These are phyloP conservation scores for Populus hybrid DNA, from an alignment of 441 rosid species.

Conservation along the genomic window DNA sequence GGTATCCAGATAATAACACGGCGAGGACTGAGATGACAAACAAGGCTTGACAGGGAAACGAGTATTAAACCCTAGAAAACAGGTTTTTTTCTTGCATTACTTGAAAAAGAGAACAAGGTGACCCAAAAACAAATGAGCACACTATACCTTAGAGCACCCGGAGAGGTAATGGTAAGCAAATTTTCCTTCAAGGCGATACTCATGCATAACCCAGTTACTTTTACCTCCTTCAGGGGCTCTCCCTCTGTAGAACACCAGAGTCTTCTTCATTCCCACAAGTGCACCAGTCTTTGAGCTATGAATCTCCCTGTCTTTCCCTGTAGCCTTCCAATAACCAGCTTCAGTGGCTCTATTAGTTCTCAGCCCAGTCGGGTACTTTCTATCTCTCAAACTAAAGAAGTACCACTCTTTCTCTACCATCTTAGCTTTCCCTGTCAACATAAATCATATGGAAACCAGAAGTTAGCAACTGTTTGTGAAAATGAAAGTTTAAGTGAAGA, in stretches of 20 bases:
- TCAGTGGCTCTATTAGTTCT: slow-evolving; percentile 90
- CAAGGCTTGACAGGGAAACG: neutral
- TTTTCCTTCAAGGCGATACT: slow-evolving; percentile 90
- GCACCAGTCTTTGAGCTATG: slow-evolving; percentile 74
- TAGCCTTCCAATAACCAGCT: slow-evolving; percentile 96
- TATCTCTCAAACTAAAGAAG: slow-evolving; percentile 73
- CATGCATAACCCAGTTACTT: slow-evolving; percentile 95
- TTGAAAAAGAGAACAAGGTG: neutral
- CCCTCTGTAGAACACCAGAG: slow-evolving; percentile 80
- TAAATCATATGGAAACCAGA: neutral
- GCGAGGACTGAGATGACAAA: neutral
- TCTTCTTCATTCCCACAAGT: slow-evolving; percentile 90
- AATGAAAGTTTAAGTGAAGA: neutral
- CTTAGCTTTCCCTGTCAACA: slow-evolving; percentile 65
- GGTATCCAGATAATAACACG: too few relatives aligned
- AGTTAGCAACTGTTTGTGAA: neutral
- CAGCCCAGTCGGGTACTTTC: slow-evolving; percentile 88
- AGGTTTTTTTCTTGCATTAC: neutral
- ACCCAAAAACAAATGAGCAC: neutral
- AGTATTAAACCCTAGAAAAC: neutral
- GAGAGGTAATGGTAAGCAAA: slow-evolving; percentile 76
- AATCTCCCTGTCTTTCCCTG: slow-evolving; percentile 89
- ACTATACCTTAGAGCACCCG: slow-evolving; percentile 59
- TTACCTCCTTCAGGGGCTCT: slow-evolving; percentile 93
- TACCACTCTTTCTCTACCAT: slow-evolving; percentile 97